Conservation (phyloP, 306 rosid species). For the peach (Prunus persica) region DNA sequence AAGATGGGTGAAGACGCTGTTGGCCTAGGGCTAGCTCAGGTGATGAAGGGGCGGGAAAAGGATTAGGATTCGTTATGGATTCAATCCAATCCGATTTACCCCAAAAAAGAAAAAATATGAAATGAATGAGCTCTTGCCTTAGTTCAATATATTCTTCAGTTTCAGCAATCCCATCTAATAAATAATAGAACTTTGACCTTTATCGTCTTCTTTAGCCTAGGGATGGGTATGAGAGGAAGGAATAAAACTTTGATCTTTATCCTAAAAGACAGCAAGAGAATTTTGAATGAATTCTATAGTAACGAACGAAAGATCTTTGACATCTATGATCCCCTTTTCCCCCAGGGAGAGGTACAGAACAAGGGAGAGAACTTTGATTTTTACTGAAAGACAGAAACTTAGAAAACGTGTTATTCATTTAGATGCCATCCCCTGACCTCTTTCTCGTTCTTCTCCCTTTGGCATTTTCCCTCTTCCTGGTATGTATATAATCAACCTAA, state of each 20-base stretch:
- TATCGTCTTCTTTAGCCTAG: neutral
- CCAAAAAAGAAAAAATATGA: neutral
- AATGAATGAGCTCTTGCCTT: neutral
- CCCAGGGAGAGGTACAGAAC: neutral
- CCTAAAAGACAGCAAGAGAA: neutral
- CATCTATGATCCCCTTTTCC: neutral
- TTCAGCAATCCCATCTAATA: neutral
- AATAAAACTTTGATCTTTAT: neutral
- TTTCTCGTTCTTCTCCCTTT: neutral
- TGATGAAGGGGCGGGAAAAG: neutral
- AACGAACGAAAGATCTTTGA: neutral
- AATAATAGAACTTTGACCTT: neutral
- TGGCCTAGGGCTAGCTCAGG: neutral
- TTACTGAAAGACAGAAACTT: neutral
- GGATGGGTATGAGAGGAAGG: neutral
- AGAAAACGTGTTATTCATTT: neutral
- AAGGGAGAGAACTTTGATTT: neutral
- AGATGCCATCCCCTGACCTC: constrained; percentile 15
- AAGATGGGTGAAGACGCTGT: neutral
- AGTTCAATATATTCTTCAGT: neutral
- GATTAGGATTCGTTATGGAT: neutral
- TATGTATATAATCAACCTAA: neutral
- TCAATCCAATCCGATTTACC: neutral
- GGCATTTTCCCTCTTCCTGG: neutral
- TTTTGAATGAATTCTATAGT: neutral